A percentile compares a stretch with the other conserved stretches of the same genome.
phyloP scores from a whole-genome alignment of 495 filamentous ascomycete species.

The Chaetomium tenue region DNA sequence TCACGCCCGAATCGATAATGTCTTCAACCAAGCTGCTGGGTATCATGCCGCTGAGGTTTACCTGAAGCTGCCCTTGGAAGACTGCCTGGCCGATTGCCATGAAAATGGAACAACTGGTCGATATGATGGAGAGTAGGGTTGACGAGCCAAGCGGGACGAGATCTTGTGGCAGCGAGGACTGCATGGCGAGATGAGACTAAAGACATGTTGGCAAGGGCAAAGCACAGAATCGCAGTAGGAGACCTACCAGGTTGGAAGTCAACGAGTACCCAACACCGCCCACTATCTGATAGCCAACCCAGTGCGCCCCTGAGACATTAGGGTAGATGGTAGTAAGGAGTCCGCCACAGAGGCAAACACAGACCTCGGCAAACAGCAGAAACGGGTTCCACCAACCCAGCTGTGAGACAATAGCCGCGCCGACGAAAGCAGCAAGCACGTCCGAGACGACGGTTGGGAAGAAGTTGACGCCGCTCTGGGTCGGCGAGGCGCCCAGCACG shows the following conservation, averaged over 20 bases:
- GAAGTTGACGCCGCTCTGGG: background rate
- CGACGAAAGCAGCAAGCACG: conserved; percentile 3
- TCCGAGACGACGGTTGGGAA: background rate
- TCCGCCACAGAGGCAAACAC: background rate
- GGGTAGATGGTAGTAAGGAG: conserved; percentile 1
- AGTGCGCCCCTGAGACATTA: background rate
- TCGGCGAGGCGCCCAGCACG: conserved; percentile 12
- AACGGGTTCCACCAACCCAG: background rate
- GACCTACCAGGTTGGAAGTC: background rate
- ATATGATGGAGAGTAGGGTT: background rate
- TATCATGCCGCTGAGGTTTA: background rate
- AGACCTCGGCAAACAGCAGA: background rate
- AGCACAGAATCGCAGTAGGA: background rate
- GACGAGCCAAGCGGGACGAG: background rate
- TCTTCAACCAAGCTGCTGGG: background rate
- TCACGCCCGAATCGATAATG: background rate
- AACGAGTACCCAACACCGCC: conserved; percentile 1
- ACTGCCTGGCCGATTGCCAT: background rate
- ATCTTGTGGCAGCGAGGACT: conserved; percentile 1
- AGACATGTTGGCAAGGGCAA: background rate
- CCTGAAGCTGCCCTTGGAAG: background rate
- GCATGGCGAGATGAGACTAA: conserved; percentile 1
- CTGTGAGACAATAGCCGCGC: background rate
- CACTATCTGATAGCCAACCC: background rate
- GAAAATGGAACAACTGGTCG: background rate